Conservation (phyloP, 2,329 filamentous ascomycete species). For the Falciphora oryzae region DNA sequence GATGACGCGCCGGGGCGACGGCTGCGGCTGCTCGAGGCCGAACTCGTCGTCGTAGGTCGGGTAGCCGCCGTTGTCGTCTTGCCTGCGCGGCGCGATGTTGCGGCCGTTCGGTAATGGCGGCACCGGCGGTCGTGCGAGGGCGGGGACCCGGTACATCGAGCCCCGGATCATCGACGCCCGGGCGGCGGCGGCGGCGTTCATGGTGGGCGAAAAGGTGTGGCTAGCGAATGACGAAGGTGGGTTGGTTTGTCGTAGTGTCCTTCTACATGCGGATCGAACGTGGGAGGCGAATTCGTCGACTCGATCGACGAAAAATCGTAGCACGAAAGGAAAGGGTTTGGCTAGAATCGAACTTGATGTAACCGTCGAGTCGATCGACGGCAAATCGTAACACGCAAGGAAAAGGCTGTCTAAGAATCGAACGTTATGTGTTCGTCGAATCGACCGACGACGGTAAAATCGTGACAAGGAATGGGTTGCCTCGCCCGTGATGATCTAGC, state of each 20-base stretch:
- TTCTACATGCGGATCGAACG: neutral
- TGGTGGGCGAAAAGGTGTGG: neutral
- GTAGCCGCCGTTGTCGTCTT: neutral
- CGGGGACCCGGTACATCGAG: neutral
- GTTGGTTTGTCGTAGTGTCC: neutral
- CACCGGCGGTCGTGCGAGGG: neutral
- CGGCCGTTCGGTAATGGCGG: neutral
- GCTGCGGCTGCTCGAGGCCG: neutral
- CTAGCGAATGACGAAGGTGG: neutral
- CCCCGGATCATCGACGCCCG: constrained; percentile 7
- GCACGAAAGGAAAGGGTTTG: too few relatives aligned
- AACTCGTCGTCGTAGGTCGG: neutral
- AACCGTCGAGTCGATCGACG: neutral
- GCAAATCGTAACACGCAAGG: neutral
- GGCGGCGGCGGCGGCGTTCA: constrained; percentile 8
- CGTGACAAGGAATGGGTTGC: neutral
- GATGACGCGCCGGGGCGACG: constrained; percentile 2
- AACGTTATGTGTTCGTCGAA: neutral
- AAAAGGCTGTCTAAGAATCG: too few relatives aligned
- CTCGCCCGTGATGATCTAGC: too few relatives aligned
- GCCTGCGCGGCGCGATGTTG: neutral
- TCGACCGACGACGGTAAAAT: neutral
- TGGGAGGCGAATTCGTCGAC: too few relatives aligned
- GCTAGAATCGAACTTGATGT: neutral
- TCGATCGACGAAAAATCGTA: too few relatives aligned